These are phyloP conservation scores for Entrophospora sp. DNA, from an alignment of 192 early-diverging fungal genomes.

Conservation along the genomic window DNA sequence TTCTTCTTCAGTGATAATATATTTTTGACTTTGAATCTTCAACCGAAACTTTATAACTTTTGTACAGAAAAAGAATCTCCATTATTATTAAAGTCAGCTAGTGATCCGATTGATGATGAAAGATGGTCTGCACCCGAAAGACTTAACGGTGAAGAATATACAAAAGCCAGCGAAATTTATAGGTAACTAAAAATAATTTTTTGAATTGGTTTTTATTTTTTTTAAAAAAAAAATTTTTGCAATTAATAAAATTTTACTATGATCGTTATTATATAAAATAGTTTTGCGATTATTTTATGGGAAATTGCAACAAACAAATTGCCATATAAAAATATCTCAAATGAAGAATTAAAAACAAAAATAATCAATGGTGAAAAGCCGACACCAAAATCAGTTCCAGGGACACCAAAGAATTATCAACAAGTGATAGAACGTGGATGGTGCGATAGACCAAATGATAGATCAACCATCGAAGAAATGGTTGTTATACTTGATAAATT, in stretches of 20 bases:
- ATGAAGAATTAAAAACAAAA: too few relatives aligned
- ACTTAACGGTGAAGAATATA: not conserved
- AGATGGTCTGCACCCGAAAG: not conserved
- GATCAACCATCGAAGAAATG: too few relatives aligned
- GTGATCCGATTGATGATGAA: not conserved
- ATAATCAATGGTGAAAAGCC: not conserved
- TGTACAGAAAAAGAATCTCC: not conserved
- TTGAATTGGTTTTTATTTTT: too few relatives aligned
- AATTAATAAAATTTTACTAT: too few relatives aligned
- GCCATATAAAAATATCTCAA: not conserved
- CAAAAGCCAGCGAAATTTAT: not conserved
- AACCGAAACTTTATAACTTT: not conserved
- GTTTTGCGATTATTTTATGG: not conserved
- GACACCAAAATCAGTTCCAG: not conserved
- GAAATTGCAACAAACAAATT: not conserved
- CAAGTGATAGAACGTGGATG: too few relatives aligned
- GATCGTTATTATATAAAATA: too few relatives aligned
- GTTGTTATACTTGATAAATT: too few relatives aligned
- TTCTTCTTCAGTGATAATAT: not conserved
- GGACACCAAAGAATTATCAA: too few relatives aligned
- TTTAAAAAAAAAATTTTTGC: too few relatives aligned
- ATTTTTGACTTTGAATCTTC: not conserved
- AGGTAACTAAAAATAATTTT: too few relatives aligned
- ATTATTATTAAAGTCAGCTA: not conserved
- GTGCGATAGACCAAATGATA: too few relatives aligned